Evolutionary conservation across 768 basidiomycete genomes (phyloP), one percentile per base, ranked within the genome.

Genomic region (Holtermanniella nyarrowii): DNA sequence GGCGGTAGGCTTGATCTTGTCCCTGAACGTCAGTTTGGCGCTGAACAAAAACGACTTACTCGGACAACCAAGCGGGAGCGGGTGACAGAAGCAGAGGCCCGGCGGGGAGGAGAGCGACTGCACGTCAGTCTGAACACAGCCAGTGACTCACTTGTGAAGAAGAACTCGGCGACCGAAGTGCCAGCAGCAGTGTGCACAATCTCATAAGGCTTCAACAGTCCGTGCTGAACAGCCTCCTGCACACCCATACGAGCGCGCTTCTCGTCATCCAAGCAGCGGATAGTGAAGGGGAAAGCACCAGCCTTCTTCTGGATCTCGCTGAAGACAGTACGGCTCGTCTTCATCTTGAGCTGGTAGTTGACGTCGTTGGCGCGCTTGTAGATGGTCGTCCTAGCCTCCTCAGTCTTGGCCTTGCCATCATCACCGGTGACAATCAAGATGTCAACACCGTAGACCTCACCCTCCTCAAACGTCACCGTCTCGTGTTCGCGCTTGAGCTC

Each of bases 261-360:
- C 78, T 97, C 93, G 66, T 97, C 93, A 58, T 93, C 93, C 52
- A 97, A 78, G 43, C 78, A 78, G 56, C 95, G 87, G 57, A 99
- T 80, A 63, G 91, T 96, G 79, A 99, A 96, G 26, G 95, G 93
- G 82, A 99, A 97, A 3, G 88, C 79, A 22, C 93, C 93, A 40
- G 95, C 88, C 55, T 96, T 97, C 78, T 89, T 91, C 75, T 91
- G 87, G 63, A 96, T 87, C 73, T 97, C 93, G 46, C 86, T 86
- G 76, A 96, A 97, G 40, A 93, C 84, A n/a, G 84, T 80, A 57
- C 93, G 85, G 42, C 90, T 91, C 57, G 86, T 93, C 77, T 93
- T 96, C 82, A 93, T 84, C 77, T 97, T 97, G 66, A 97, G 79
- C 71, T 89, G 87, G 75, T 97, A 97, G 39, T 86, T 91, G 75